Evolutionary conservation across 1,284 basidiomycete species (phyloP).

Genomic region (Cystobasidiaceae sp.): DNA sequence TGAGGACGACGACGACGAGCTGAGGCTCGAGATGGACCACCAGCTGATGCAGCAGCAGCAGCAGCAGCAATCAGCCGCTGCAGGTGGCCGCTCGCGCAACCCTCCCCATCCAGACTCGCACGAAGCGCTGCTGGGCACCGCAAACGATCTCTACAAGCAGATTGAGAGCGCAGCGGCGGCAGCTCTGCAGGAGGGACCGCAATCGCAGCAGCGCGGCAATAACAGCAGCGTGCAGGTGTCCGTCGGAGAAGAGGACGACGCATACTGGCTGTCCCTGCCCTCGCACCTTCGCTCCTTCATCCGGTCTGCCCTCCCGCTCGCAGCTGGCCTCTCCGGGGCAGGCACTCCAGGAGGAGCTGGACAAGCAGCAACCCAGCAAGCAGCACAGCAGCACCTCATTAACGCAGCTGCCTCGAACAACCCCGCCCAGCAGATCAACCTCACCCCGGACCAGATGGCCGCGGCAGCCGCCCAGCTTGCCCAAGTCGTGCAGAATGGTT

Average conservation of each 20-base stretch:
- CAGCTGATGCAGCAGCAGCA: conserved; percentile 10
- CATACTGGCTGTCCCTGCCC: conserved; percentile 57
- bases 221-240: not conserved
- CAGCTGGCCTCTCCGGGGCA: conserved; percentile 38
- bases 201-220: not conserved
- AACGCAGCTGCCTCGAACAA: conserved; percentile 23
- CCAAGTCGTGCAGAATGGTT: conserved; percentile 42
- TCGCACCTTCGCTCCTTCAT: conserved; percentile 56
- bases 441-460: conserved; percentile 44
- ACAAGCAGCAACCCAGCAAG: not conserved
- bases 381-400: conserved; percentile 1
- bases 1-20: conserved; percentile 8
- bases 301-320: conserved; percentile 54
- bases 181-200: conserved; percentile 33
- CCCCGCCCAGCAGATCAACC: conserved; percentile 35
- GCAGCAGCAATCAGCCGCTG: conserved; percentile 1
- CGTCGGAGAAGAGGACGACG: conserved; percentile 50
- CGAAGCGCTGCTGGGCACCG: conserved; percentile 55
- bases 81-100: not conserved
- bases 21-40: conserved; percentile 4
- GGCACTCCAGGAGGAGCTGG: conserved; percentile 29
- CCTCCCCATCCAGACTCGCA: conserved; percentile 45
- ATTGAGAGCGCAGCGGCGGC: conserved; percentile 53
- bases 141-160: conserved; percentile 56
- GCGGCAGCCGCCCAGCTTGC: conserved; percentile 44